These are phyloP conservation scores for Aschersonia sp. DNA, from an alignment of 2,329 filamentous ascomycete species.

Conservation along the genomic window DNA sequence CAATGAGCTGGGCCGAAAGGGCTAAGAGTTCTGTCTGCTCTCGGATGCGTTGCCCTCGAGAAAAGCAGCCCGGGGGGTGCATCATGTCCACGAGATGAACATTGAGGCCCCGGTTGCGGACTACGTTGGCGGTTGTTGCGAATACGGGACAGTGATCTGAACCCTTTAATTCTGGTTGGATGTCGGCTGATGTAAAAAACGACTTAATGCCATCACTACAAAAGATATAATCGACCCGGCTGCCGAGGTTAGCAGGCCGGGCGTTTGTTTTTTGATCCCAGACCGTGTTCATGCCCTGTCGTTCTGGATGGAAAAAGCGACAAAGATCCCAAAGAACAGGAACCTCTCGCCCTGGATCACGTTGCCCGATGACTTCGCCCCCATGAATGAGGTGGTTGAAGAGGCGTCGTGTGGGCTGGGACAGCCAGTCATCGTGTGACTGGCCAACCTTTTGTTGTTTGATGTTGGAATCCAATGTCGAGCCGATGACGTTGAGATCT, in stretches of 20 bases:
- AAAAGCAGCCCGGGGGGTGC: constrained; percentile 63
- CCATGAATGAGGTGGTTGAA: constrained; percentile 77
- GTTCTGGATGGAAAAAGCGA: constrained; percentile 63
- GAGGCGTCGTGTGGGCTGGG: constrained; percentile 55
- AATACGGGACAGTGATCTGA: constrained; percentile 96
- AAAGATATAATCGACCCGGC: constrained; percentile 85
- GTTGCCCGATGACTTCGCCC: constrained; percentile 50
- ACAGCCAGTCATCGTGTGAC: constrained; percentile 58
- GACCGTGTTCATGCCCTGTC: constrained; percentile 88
- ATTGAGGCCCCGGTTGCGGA: constrained; percentile 34
- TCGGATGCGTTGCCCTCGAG: constrained; percentile 46
- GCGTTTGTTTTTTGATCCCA: constrained; percentile 94
- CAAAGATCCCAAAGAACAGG: constrained; percentile 75
- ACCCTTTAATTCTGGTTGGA: constrained; percentile 86
- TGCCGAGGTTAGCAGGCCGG: constrained; percentile 88
- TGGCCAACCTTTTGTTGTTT: constrained; percentile 57
- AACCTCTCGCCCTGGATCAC: constrained; percentile 54
- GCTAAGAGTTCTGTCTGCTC: constrained; percentile 54
- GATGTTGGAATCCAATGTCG: constrained; percentile 63
- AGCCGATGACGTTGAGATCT: constrained; percentile 68
- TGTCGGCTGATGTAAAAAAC: constrained; percentile 72
- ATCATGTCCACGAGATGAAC: constrained; percentile 55
- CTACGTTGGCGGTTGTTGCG: constrained; percentile 51
- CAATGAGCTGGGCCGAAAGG: constrained; percentile 68
- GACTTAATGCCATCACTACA: constrained; percentile 64